Evolutionary conservation across 2,329 filamentous ascomycete genomes (phyloP), one percentile per base, ranked within the genome.

Genomic region (Setomelanomma holmii): DNA sequence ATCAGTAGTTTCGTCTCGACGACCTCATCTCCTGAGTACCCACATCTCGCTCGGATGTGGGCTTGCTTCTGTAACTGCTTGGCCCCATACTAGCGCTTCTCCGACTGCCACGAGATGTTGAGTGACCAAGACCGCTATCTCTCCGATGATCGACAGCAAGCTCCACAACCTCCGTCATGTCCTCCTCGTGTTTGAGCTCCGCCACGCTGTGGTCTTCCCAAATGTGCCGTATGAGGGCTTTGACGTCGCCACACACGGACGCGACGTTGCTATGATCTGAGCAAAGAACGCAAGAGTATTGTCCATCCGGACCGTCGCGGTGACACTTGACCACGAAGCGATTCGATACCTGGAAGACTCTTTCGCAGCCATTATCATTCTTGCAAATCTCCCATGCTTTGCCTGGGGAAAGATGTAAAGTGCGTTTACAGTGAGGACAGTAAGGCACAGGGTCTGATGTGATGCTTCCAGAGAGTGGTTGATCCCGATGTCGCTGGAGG

Each of bases 251-350:
- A 44, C 72, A 74, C 0, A 74, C 61, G 0, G 72, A 71, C n/a
- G 72, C 64, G 3, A 61, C 56, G 17, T 55, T 55, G 0, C 45
- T 53, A 24, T 61, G 54, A 34, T 56, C 55, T n/a, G 66, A 64
- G 45, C 72, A 74, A 1, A 74, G 56, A 6, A 74, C 66, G 30
- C 72, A 74, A 2, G 64, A 61, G 49, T 73, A 74, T 19, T 70
- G 71, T 10, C 64, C 69, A 40, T 74, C 69, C 2, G 61, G 62
- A 10, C 67, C 61, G 11, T 62, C 60, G 3, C 70, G 66, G 44
- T 74, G 71, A 33, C 71, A 72, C 38, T 74, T 74, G 14, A 73
- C 70, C 1, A 72, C 67, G 27, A 73, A 74, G n/a, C 71, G 70
- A 44, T 72, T 74, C 4, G 63, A 60, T 5, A 74, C 56, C 16